Conservation (phyloP, 2,329 filamentous ascomycete species). For the Aspergillus jensenii region DNA sequence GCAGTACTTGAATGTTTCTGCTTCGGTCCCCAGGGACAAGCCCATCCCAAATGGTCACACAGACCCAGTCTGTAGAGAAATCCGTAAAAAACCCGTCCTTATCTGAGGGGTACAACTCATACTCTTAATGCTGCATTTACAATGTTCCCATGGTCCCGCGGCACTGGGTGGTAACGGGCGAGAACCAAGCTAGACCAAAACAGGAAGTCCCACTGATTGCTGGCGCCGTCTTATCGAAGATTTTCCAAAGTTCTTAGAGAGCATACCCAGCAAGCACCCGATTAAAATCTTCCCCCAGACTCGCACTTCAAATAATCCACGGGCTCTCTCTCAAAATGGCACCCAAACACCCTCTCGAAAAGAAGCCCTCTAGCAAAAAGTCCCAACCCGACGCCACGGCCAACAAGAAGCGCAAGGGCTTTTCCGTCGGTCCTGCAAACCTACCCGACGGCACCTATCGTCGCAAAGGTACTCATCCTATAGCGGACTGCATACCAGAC, state of each 20-base stretch:
- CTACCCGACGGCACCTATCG: constrained; percentile 85
- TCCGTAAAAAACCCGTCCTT: no score
- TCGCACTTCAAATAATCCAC: not conserved
- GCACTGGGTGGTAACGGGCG: no score
- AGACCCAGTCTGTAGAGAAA: not conserved
- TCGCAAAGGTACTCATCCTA: constrained; percentile 62
- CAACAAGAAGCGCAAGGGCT: constrained; percentile 65
- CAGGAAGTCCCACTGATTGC: not conserved
- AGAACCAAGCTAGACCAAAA: no score
- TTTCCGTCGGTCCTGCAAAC: constrained; percentile 84
- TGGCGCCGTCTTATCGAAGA: not conserved
- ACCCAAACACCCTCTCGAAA: constrained; percentile 57
- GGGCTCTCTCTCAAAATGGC: constrained; percentile 50
- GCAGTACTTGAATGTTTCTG: not conserved
- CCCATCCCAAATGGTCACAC: not conserved
- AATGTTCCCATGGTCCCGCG: no score
- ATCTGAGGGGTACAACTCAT: no score
- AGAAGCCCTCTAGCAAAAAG: constrained; percentile 36
- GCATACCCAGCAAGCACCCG: not conserved
- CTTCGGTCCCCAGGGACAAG: not conserved
- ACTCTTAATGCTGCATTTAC: no score
- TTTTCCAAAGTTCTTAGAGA: not conserved
- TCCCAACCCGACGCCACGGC: constrained; percentile 44
- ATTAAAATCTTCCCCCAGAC: not conserved
- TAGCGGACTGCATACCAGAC: not conserved